These are phyloP conservation scores for Zoysia matrella DNA, from an alignment of 202 grass and related monocot genomes.

Conservation along the genomic window DNA sequence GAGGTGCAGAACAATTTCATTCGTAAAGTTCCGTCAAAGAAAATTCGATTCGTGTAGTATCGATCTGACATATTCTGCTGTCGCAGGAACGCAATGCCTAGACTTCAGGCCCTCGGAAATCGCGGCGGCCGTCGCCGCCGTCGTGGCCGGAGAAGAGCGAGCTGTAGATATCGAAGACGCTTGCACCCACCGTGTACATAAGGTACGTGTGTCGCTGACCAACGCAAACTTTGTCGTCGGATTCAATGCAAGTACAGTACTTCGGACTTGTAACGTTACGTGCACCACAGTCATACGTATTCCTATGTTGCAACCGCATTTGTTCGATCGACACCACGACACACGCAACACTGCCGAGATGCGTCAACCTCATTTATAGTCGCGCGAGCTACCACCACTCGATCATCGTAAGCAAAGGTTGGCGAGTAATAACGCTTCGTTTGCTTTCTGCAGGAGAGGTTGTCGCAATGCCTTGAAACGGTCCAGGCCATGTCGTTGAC, in stretches of 20 bases:
- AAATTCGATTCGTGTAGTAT: neutral
- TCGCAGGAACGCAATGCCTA: slow-evolving; percentile 60
- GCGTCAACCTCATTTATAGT: slow-evolving; percentile 37
- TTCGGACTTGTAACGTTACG: neutral
- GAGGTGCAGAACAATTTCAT: slow-evolving; percentile 49
- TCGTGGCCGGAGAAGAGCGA: slow-evolving; percentile 54
- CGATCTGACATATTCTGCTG: neutral
- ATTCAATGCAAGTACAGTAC: slow-evolving; percentile 8
- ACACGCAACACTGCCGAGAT: neutral
- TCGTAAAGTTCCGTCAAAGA: neutral
- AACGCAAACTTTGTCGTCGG: neutral
- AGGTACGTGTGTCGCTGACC: slow-evolving; percentile 50
- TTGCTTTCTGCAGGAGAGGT: slow-evolving; percentile 57
- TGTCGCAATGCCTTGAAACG: slow-evolving; percentile 59
- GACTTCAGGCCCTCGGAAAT: slow-evolving; percentile 78
- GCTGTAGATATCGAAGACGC: slow-evolving; percentile 41
- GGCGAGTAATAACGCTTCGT: slow-evolving; percentile 33
- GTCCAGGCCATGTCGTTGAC: slow-evolving; percentile 44
- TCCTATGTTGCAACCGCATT: slow-evolving; percentile 33
- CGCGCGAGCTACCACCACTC: neutral
- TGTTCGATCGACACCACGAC: neutral
- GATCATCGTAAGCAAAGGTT: neutral
- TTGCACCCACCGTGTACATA: slow-evolving; percentile 62
- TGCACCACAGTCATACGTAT: slow-evolving; percentile 20
- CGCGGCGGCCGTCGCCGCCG: slow-evolving; percentile 61